Percentiles rank a stretch among this genome's conserved stretches.
Evolutionary conservation across 2,329 filamentous ascomycete genomes (phyloP).

Genomic region (Exserohilum turcica): DNA sequence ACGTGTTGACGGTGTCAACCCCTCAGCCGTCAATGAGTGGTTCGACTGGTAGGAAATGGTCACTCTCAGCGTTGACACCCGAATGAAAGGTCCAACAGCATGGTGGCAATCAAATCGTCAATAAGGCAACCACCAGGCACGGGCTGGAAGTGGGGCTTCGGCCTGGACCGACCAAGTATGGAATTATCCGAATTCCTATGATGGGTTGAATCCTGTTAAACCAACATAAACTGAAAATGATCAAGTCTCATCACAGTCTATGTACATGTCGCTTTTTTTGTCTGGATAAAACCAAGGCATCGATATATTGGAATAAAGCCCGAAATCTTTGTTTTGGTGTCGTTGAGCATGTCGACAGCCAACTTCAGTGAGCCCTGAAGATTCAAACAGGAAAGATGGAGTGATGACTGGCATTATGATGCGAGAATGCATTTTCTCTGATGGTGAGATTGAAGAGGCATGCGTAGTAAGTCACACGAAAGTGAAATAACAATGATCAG

Average conservation of each 20-base stretch:
- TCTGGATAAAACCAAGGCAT: not conserved
- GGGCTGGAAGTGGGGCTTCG: constrained; percentile 1
- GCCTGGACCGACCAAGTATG: constrained; percentile 1
- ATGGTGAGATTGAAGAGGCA: no score
- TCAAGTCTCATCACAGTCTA: not conserved
- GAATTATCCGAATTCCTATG: constrained; percentile 1
- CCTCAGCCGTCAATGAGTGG: not conserved
- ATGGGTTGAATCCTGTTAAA: not conserved
- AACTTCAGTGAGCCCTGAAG: no score
- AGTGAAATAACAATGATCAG: no score
- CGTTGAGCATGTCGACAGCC: no score
- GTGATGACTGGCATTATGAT: no score
- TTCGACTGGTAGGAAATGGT: not conserved
- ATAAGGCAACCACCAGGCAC: not conserved
- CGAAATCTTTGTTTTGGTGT: not conserved
- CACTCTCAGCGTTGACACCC: not conserved
- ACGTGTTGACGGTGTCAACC: not conserved
- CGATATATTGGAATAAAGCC: not conserved
- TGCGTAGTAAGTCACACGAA: no score
- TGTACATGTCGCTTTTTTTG: not conserved
- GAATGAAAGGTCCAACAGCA: not conserved
- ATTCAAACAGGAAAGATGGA: no score
- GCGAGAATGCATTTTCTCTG: no score
- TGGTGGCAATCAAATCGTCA: constrained; percentile 4
- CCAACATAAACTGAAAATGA: not conserved